Evolutionary conservation across 2,329 filamentous ascomycete species (phyloP).

Genomic region (Orbilia blumenaviensis): DNA sequence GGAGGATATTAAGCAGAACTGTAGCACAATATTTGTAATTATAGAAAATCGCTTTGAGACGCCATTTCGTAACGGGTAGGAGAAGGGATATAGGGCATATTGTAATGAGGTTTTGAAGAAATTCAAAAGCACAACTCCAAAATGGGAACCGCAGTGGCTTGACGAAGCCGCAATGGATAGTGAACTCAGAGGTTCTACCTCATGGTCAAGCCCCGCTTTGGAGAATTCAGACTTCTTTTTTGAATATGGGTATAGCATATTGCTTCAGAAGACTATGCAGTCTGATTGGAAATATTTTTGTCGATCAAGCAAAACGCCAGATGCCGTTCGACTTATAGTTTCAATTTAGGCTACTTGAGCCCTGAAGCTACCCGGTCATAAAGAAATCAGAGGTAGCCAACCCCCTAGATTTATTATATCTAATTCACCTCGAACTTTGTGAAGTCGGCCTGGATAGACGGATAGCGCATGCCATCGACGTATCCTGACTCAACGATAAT

Average conservation of each 20-base stretch:
- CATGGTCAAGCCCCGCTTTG: background rate
- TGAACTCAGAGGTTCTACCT: background rate
- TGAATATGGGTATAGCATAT: background rate
- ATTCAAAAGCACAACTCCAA: background rate
- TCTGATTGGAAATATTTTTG: background rate
- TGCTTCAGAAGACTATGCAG: background rate
- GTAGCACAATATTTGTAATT: background rate
- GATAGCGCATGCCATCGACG: conserved; percentile 8
- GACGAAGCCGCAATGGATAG: background rate
- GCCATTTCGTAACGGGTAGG: background rate
- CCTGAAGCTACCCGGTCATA: background rate
- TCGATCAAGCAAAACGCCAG: background rate
- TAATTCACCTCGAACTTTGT: background rate
- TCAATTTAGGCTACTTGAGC: background rate
- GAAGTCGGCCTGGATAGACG: conserved; percentile 9
- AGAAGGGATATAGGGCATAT: background rate
- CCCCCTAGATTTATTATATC: background rate
- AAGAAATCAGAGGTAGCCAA: background rate
- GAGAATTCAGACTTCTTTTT: too few species aligned
- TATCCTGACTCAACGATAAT: conserved; percentile 5
- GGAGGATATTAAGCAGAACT: conserved; percentile 18
- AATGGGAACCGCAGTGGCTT: background rate
- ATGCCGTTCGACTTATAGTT: conserved; percentile 3
- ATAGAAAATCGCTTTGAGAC: background rate
- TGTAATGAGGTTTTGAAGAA: background rate